Evolutionary conservation across 1,284 basidiomycete genomes (phyloP).

Genomic region (Microbotryum silenes-acaulis): DNA sequence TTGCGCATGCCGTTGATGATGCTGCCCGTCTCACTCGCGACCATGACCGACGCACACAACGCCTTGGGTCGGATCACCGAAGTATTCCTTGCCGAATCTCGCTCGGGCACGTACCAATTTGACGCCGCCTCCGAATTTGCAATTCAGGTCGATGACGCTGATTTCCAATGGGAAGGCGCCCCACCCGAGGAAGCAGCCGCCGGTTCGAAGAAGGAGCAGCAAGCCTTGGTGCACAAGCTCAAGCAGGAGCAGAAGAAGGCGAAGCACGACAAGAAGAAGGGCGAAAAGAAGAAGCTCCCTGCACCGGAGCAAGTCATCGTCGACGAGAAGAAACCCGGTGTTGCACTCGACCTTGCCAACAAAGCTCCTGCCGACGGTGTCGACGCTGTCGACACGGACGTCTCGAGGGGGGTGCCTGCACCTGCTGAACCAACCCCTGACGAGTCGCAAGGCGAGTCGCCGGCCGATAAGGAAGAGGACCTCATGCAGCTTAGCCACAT

Average conservation of each 20-base stretch:
- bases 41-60: slow-evolving; percentile 69
- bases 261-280: slow-evolving; percentile 22
- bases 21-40: slow-evolving; percentile 62
- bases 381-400: slow-evolving; percentile 5
- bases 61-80: slow-evolving; percentile 57
- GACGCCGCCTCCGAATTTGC: slow-evolving; percentile 51
- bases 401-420: not conserved
- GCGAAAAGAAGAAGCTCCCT: slow-evolving; percentile 29
- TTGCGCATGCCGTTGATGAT: slow-evolving; percentile 67
- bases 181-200: slow-evolving; percentile 50
- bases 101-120: slow-evolving; percentile 54
- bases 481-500: slow-evolving; percentile 52
- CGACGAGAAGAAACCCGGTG: slow-evolving; percentile 18
- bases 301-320: slow-evolving; percentile 8
- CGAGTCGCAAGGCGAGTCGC: not conserved
- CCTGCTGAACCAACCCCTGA: slow-evolving; percentile 2
- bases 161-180: slow-evolving; percentile 73
- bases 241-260: slow-evolving; percentile 31
- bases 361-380: slow-evolving; percentile 13
- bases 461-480: slow-evolving; percentile 2
- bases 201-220: slow-evolving; percentile 40
- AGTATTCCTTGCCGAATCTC: slow-evolving; percentile 69
- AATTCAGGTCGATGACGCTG: slow-evolving; percentile 56
- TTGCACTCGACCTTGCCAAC: slow-evolving; percentile 7
- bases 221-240: not conserved